Evolutionary conservation across 179 eudicot genomes (phyloP).

Genomic region (Silene coronaria): DNA sequence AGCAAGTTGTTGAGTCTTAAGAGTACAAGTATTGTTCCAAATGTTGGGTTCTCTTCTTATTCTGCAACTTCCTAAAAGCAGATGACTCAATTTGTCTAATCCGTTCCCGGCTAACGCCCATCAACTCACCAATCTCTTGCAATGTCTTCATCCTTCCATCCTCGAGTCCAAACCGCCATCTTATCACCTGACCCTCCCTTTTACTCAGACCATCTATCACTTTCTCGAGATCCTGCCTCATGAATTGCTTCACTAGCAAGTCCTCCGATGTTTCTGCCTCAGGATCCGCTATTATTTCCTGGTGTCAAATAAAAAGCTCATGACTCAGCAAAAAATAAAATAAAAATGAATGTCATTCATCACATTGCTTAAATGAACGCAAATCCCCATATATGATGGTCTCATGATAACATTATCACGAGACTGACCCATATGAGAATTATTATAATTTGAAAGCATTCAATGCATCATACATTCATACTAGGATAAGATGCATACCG

Average conservation of each 20-base stretch:
- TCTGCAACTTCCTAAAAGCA: slow-evolving; percentile 74
- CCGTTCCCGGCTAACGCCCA: slow-evolving; percentile 92
- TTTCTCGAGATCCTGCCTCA: slow-evolving; percentile 71
- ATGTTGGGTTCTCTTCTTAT: slow-evolving; percentile 58
- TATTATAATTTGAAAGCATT: too few relatives aligned
- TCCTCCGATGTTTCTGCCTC: slow-evolving; percentile 66
- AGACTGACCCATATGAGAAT: too few relatives aligned
- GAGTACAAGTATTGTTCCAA: slow-evolving; percentile 53
- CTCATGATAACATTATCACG: neutral
- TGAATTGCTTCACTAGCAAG: slow-evolving; percentile 55
- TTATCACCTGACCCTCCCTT: slow-evolving; percentile 65
- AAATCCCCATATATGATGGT: neutral
- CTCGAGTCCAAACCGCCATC: slow-evolving; percentile 83
- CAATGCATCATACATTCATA: too few relatives aligned
- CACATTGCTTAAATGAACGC: too few relatives aligned
- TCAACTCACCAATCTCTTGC: slow-evolving; percentile 87
- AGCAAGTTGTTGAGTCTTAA: slow-evolving; percentile 12
- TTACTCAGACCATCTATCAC: slow-evolving; percentile 55
- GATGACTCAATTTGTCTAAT: slow-evolving; percentile 76
- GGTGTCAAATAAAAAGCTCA: slow-evolving; percentile 12
- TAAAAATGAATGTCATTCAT: too few relatives aligned
- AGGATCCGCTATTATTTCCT: slow-evolving; percentile 79
- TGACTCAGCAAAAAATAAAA: neutral
- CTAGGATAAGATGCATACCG: slow-evolving; percentile 40
- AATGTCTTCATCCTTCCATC: slow-evolving; percentile 80